These are phyloP conservation scores for Pezicula neosporulosa DNA, from an alignment of 2,329 filamentous ascomycete genomes.

Conservation along the genomic window DNA sequence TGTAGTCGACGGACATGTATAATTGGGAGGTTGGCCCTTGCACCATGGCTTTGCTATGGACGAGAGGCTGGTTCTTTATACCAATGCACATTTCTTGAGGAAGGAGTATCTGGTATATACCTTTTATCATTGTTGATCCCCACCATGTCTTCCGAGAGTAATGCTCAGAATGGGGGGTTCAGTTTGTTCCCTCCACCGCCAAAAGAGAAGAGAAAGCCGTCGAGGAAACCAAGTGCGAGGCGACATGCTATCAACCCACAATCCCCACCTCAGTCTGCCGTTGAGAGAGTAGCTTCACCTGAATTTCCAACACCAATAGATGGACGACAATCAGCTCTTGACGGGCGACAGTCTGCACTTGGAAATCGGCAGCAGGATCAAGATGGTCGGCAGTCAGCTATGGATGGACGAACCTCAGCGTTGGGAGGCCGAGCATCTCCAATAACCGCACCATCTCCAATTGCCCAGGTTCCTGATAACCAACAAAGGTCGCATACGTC, in stretches of 20 bases:
- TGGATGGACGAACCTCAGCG: conserved; percentile 7
- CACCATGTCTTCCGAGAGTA: conserved; percentile 19
- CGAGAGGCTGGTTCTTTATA: too few species aligned
- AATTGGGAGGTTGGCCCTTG: too few species aligned
- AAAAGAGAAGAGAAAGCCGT: conserved; percentile 21
- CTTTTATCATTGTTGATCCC: too few species aligned
- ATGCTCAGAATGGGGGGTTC: conserved; percentile 23
- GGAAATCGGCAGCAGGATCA: conserved; percentile 2
- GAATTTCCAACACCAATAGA: conserved; percentile 7
- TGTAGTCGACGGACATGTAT: too few species aligned
- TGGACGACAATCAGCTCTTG: conserved; percentile 14
- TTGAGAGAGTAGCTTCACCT: conserved; percentile 20
- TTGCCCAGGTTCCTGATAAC: conserved; percentile 20
- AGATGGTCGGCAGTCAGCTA: conserved; percentile 12
- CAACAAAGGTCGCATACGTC: conserved; percentile 44
- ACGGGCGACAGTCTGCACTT: conserved; percentile 16
- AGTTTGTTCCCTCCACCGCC: conserved; percentile 29
- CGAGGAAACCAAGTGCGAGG: conserved; percentile 23
- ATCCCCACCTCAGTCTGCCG: conserved; percentile 15
- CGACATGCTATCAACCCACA: conserved; percentile 19
- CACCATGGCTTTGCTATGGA: too few species aligned
- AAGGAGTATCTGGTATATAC: too few species aligned
- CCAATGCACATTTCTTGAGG: too few species aligned
- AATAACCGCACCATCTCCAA: conserved; percentile 11
- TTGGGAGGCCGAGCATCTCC: conserved; percentile 9